These are phyloP conservation scores for Colletotrichum eleusines DNA, from an alignment of 2,329 filamentous ascomycete species.

Conservation along the genomic window DNA sequence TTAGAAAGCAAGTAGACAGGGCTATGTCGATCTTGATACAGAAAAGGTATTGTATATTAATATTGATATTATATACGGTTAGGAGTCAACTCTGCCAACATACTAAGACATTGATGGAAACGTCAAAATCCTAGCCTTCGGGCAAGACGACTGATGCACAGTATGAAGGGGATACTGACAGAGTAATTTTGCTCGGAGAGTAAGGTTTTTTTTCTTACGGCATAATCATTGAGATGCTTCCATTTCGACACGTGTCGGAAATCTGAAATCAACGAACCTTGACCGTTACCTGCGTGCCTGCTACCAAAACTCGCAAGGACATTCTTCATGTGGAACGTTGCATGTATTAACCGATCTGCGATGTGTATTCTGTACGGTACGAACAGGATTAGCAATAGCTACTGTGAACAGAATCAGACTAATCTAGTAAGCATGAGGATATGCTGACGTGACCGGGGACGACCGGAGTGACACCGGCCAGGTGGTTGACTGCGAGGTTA, in stretches of 20 bases:
- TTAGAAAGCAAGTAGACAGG: background rate
- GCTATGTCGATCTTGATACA: background rate
- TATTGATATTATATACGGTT: background rate
- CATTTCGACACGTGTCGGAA: background rate
- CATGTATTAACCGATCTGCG: background rate
- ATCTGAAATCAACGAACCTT: background rate
- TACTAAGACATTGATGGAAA: background rate
- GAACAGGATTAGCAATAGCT: background rate
- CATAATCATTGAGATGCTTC: background rate
- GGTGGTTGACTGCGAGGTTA: background rate
- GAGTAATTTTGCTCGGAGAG: background rate
- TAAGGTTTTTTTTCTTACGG: background rate
- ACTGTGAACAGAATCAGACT: background rate
- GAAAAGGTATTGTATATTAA: background rate
- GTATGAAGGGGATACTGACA: background rate
- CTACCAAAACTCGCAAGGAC: background rate
- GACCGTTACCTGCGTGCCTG: background rate
- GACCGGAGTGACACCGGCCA: background rate
- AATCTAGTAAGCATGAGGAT: background rate
- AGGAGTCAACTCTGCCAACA: background rate
- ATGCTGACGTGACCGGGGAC: background rate
- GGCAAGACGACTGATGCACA: background rate
- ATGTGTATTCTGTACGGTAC: background rate
- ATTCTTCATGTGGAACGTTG: background rate
- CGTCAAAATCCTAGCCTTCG: background rate